Evolutionary conservation across 1,284 basidiomycete genomes (phyloP).

Genomic region (Butyriboletus appendiculatus): DNA sequence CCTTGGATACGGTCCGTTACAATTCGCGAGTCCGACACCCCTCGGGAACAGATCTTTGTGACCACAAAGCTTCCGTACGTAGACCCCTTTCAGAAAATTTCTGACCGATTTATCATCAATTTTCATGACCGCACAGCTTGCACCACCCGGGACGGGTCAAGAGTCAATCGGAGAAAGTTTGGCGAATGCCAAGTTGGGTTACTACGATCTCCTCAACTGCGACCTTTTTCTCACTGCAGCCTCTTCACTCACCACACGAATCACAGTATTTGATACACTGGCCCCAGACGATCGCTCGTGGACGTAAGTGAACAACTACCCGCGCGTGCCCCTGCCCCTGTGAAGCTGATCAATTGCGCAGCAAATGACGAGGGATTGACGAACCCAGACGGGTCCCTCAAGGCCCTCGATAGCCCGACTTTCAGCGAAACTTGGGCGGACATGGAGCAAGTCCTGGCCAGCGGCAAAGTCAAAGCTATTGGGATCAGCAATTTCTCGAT

Average conservation of each 20-base stretch:
- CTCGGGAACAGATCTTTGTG: conserved; percentile 11
- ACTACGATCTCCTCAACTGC: conserved; percentile 8
- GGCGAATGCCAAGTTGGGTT: not conserved
- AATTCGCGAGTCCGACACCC: conserved; percentile 12
- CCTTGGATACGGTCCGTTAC: conserved; percentile 5
- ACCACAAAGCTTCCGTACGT: conserved; percentile 12
- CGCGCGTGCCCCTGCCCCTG: not conserved
- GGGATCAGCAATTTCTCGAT: conserved; percentile 33
- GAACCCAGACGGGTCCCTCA: conserved; percentile 1
- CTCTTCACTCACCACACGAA: not conserved
- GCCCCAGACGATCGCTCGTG: conserved; percentile 3
- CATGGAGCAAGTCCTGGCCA: conserved; percentile 39
- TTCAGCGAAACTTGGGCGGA: conserved; percentile 47
- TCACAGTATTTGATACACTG: conserved; percentile 5
- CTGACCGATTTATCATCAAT: not conserved
- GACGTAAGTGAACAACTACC: not conserved
- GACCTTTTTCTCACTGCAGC: not conserved
- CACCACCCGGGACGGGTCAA: not conserved
- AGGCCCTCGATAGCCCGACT: conserved; percentile 6
- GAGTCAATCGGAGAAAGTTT: conserved; percentile 5
- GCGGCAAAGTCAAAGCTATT: conserved; percentile 48
- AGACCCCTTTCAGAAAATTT: not conserved
- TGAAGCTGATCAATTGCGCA: not conserved
- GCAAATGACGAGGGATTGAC: not conserved
- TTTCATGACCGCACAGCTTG: not conserved